These are phyloP conservation scores for Terfezia claveryi DNA, from an alignment of 495 filamentous ascomycete species.

Conservation along the genomic window DNA sequence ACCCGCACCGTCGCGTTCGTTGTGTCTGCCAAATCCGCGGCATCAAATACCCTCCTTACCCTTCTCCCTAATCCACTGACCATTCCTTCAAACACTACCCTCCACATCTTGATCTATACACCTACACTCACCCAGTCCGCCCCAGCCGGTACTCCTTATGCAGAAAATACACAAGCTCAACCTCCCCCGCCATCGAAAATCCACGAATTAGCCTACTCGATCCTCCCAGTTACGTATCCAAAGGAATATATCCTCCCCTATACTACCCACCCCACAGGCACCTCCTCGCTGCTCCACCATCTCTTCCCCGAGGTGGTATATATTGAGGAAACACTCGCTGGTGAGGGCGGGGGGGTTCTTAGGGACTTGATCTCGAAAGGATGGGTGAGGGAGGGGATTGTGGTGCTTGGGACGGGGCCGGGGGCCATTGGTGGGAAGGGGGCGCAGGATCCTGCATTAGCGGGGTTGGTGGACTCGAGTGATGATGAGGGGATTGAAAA, in stretches of 20 bases:
- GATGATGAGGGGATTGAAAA: neutral
- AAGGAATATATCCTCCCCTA: neutral
- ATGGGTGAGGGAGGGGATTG: neutral
- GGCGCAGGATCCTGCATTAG: neutral
- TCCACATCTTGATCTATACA: neutral
- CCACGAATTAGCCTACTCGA: neutral
- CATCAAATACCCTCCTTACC: neutral
- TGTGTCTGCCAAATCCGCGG: neutral
- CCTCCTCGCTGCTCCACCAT: neutral
- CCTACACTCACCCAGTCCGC: neutral
- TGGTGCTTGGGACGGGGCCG: neutral
- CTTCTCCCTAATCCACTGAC: neutral
- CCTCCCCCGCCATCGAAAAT: neutral
- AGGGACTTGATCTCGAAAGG: neutral
- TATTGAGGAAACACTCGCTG: neutral
- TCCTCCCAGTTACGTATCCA: neutral
- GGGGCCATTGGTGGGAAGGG: neutral
- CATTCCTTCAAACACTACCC: neutral
- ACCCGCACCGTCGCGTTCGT: neutral
- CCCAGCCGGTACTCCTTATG: neutral
- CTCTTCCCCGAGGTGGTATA: neutral
- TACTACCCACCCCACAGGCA: neutral
- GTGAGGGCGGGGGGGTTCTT: neutral
- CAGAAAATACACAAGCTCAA: neutral
- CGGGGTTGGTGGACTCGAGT: neutral